These are phyloP conservation scores for Microdochium trichocladiopsis DNA, from an alignment of 2,329 filamentous ascomycete species.

Conservation along the genomic window DNA sequence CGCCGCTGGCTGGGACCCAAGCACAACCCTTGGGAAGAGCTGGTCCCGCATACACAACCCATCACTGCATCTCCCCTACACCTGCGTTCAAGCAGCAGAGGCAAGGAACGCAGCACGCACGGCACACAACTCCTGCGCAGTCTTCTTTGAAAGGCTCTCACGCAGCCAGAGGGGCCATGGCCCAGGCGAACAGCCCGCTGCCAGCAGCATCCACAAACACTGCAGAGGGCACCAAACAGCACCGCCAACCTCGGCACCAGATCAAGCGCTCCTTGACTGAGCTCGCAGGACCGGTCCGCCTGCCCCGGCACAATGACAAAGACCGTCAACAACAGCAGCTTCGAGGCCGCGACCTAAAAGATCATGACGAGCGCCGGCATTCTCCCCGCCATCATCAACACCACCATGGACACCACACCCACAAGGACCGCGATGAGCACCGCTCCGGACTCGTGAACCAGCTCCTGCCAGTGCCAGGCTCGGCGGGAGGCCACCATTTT, in stretches of 20 bases:
- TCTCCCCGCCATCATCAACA: conserved; percentile 36
- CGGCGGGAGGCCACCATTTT: neutral
- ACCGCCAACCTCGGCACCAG: conserved; percentile 38
- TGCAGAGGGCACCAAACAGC: conserved; percentile 10
- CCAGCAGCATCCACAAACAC: neutral
- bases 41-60: too few relatives aligned
- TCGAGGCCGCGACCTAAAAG: conserved; percentile 22
- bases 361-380: conserved; percentile 25
- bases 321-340: conserved; percentile 20
- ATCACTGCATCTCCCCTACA: too few relatives aligned
- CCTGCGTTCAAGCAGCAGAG: too few relatives aligned
- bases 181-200: conserved; percentile 2
- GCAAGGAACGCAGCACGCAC: too few relatives aligned
- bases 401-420: conserved; percentile 27
- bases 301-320: conserved; percentile 26
- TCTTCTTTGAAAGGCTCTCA: too few relatives aligned
- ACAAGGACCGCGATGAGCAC: neutral
- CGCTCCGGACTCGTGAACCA: neutral
- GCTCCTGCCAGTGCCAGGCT: neutral
- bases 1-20: too few relatives aligned
- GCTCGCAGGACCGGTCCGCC: conserved; percentile 37
- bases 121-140: too few relatives aligned
- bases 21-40: too few relatives aligned
- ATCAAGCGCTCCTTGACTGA: conserved; percentile 50
- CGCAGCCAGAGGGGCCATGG: too few relatives aligned